A percentile compares a stretch with the other conserved stretches of the same genome.
phyloP scores from a whole-genome alignment of 208 protist species.

The Zelonia costaricensis region DNA sequence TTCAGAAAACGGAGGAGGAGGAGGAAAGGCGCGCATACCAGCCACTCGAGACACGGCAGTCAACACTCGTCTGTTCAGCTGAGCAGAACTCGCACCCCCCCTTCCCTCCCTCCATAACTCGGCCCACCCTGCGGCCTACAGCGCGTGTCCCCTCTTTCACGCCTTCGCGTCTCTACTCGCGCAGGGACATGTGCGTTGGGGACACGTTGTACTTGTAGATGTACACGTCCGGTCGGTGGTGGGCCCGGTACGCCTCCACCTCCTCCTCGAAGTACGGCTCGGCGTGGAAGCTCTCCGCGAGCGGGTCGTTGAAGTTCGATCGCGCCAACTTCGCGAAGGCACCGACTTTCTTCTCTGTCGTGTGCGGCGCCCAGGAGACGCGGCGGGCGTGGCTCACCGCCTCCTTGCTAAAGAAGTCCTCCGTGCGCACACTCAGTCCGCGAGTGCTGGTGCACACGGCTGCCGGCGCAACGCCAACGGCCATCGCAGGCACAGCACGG shows the following conservation, averaged over 20 bases:
- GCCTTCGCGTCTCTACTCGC: slow-evolving; percentile 35
- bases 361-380: slow-evolving; percentile 91
- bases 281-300: slow-evolving; percentile 60
- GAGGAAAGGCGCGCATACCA: too few species aligned
- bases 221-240: slow-evolving; percentile 87
- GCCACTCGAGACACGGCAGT: too few species aligned
- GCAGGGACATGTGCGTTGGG: slow-evolving; percentile 83
- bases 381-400: slow-evolving; percentile 85
- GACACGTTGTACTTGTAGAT: slow-evolving; percentile 90
- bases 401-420: slow-evolving; percentile 92
- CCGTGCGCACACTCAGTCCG: slow-evolving; percentile 73
- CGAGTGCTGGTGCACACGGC: slow-evolving; percentile 13
- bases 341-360: slow-evolving; percentile 89
- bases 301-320: slow-evolving; percentile 88
- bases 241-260: slow-evolving; percentile 83
- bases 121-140: too few species aligned
- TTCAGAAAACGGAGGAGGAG: too few species aligned
- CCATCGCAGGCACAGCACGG: too few species aligned
- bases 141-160: background rate
- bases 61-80: too few species aligned
- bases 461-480: background rate
- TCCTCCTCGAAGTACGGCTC: slow-evolving; percentile 89
- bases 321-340: slow-evolving; percentile 86
- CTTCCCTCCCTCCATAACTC: background rate
- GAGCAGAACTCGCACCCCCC: too few species aligned